Base-by-base conservation (phyloP, 306 rosid species). In the Pterocarpus macrocarpus region DNA sequence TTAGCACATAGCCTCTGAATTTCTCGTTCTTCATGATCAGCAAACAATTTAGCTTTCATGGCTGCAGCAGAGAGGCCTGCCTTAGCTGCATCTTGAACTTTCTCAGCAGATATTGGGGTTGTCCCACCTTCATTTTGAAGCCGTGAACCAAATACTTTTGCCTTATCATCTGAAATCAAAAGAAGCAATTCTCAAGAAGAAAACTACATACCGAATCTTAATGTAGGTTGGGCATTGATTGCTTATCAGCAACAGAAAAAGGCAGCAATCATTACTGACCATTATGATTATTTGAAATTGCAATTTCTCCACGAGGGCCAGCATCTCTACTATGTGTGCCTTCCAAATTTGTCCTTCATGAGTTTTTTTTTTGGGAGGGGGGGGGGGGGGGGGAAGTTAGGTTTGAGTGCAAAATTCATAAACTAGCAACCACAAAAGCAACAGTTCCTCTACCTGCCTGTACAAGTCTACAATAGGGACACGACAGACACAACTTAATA, bases 1-100 rank as follows among this genome's bases (percentile, higher is more conserved):
- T 92, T 96, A 69, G 98, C 99, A 75, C 97, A 96, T 69, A 94
- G 84, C 81, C 99, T 92, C 90, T 96, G 99, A 79, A 96, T 96
- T 90, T 96, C 99, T n/a, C 99, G 89, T 85, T 96, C 99, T 91
- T 96, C 99, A 39, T 96, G 98, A 81, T 96, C 99, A 0, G 98
- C 98, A 86, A 96, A 96, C 73, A 92, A 85, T 85, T 96, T 96
- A 34, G 99, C 97, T 87, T 96, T 96, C 80, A 91, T 91, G 70
- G 98, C 99, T 71, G 99, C 99, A 33, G 98, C 98, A 77, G 97
- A 94, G 61, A 96, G 92, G 87, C 99, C 99, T 30, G 87, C 99
- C 85, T 90, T 84, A 15, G 98, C 97, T 39, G 99, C 98, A 73
- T 84, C 94, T 88, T 92, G 86, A 82, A 93, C 97, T 81, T 90